Conservation (phyloP, 441 rosid genomes). For the Cnidoscolus chayamansa region DNA sequence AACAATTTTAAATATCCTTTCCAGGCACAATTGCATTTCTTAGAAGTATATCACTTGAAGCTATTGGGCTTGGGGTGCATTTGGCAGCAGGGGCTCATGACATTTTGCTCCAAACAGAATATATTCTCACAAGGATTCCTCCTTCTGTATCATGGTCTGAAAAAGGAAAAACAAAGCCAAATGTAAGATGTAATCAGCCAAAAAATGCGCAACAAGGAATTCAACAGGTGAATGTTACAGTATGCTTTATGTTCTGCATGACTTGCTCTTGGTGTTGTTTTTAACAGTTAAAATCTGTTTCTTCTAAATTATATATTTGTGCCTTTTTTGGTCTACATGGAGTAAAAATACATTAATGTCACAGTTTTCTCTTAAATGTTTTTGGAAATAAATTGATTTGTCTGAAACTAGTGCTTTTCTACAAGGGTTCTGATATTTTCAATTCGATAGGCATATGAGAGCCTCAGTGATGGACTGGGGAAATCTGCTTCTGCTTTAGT, state of each 20-base stretch:
- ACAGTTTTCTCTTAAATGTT: background rate
- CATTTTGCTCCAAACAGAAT: conserved; percentile 78
- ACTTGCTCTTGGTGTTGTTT: background rate
- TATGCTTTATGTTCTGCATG: background rate
- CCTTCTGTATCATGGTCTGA: conserved; percentile 51
- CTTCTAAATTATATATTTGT: background rate
- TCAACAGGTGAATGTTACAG: conserved; percentile 52
- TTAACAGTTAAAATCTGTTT: background rate
- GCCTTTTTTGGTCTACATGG: no score
- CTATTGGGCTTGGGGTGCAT: conserved; percentile 95
- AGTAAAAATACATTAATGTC: background rate
- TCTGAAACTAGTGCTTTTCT: background rate
- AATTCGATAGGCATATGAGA: conserved; percentile 70
- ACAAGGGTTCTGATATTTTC: conserved; percentile 15
- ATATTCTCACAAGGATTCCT: conserved; percentile 51
- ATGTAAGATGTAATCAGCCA: conserved; percentile 79
- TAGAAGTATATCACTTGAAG: conserved; percentile 91
- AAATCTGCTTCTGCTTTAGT: conserved; percentile 90
- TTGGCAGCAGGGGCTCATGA: conserved; percentile 91
- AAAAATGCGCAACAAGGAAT: conserved; percentile 90
- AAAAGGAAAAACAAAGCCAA: conserved; percentile 48
- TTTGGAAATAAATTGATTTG: background rate
- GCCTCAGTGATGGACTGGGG: conserved; percentile 85
- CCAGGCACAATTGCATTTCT: conserved; percentile 91
- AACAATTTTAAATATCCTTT: conserved; percentile 12